Percentiles rank a stretch among this genome's conserved stretches.
Evolutionary conservation across 352 stramenopile species (phyloP).

Genomic region (Phytophthora pinifolia): DNA sequence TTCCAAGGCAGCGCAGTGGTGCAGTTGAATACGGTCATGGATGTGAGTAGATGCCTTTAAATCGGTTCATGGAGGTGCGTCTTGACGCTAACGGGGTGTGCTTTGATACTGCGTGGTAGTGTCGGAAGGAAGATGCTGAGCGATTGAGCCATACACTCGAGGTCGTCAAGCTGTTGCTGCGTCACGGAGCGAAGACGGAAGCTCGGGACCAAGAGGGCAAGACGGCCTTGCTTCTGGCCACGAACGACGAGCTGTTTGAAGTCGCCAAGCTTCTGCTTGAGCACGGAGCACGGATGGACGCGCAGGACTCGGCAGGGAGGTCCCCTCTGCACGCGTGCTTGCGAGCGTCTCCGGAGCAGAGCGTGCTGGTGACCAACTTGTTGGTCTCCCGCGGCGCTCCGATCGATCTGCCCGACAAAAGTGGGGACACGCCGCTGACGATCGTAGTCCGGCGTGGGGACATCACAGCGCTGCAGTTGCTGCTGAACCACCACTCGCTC

Average conservation of each 20-base stretch:
- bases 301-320: constrained; percentile 26
- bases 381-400: constrained; percentile 25
- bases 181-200: constrained; percentile 27
- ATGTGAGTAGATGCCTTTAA: constrained; percentile 18
- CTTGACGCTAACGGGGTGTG: constrained; percentile 2
- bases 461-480: constrained; percentile 26
- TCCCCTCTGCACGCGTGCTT: constrained; percentile 29
- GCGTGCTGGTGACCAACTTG: constrained; percentile 31
- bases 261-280: constrained; percentile 31
- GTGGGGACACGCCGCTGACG: constrained; percentile 25
- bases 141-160: constrained; percentile 27
- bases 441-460: constrained; percentile 27
- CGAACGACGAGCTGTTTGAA: constrained; percentile 37
- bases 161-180: constrained; percentile 32
- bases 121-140: constrained; percentile 32
- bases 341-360: constrained; percentile 21
- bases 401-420: constrained; percentile 28
- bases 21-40: constrained; percentile 35
- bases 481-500: constrained; percentile 34
- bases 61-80: not conserved
- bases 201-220: constrained; percentile 32
- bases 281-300: constrained; percentile 28
- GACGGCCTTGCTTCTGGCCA: constrained; percentile 33
- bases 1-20: constrained; percentile 30
- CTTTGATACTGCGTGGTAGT: constrained; percentile 13